Percentiles rank a stretch among this genome's conserved stretches.
Conservation (phyloP, 179 eudicot species). For the Silene noctiflora region DNA sequence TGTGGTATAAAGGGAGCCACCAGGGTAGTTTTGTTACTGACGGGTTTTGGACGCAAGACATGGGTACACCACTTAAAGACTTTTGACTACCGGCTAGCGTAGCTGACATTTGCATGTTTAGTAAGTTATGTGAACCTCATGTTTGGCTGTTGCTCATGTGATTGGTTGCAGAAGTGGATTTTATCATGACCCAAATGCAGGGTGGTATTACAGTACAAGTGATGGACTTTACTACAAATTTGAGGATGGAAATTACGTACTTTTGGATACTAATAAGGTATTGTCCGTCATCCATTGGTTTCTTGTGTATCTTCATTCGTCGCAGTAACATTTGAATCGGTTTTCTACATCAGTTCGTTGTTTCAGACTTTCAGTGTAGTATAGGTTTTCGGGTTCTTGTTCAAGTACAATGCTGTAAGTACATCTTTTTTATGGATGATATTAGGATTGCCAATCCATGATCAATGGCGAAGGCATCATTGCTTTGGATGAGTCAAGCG, state of each 20-base stretch:
- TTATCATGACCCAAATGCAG: slow-evolving; percentile 82
- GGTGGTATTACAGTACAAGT: slow-evolving; percentile 84
- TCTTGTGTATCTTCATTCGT: neutral
- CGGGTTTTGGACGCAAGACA: neutral
- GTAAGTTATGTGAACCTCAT: slow-evolving; percentile 15
- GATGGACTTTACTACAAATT: slow-evolving; percentile 88
- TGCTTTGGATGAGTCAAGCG: slow-evolving; percentile 12
- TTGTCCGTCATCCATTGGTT: neutral
- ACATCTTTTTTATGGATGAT: neutral
- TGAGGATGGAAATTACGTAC: slow-evolving; percentile 76
- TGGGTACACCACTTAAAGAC: neutral
- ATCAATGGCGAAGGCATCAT: slow-evolving; percentile 10
- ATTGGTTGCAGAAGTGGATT: slow-evolving; percentile 78
- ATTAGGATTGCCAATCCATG: slow-evolving; percentile 37
- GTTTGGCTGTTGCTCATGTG: neutral
- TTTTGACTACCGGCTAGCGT: neutral
- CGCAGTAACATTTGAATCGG: neutral
- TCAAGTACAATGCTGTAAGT: neutral
- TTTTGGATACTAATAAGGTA: slow-evolving; percentile 55
- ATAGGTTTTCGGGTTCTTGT: neutral
- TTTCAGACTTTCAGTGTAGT: neutral
- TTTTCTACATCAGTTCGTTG: neutral
- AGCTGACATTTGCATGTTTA: neutral
- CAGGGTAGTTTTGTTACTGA: neutral
- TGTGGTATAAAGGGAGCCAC: neutral